These are phyloP conservation scores for Chlamydomonas sp. DNA, from an alignment of 139 green algal species.

Conservation along the genomic window DNA sequence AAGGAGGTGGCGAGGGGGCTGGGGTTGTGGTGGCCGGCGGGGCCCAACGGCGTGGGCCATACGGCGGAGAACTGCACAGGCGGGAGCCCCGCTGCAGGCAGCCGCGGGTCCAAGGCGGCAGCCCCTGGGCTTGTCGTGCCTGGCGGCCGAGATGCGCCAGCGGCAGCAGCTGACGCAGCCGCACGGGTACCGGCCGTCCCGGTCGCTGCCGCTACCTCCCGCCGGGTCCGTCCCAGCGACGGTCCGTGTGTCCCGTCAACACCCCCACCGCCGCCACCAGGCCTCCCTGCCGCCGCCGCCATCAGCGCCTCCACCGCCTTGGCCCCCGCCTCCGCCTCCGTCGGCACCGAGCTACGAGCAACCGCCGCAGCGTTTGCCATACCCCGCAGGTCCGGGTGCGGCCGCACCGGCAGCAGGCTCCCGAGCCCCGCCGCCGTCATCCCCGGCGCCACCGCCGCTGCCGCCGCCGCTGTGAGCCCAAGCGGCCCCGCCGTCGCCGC, in stretches of 20 bases:
- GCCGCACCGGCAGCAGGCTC: too few relatives aligned
- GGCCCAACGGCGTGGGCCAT: conserved; percentile 18
- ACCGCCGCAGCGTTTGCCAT: neutral
- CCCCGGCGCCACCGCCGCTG: neutral
- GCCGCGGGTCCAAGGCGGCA: neutral
- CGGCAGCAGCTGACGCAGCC: neutral
- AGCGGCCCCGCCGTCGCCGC: too few relatives aligned
- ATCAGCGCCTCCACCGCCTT: conserved; percentile 4
- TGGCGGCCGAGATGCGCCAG: neutral
- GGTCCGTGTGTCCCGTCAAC: neutral
- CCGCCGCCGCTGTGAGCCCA: neutral
- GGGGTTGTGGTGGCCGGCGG: neutral
- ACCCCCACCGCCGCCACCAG: neutral
- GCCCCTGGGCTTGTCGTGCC: neutral
- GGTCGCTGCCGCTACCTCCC: too few relatives aligned
- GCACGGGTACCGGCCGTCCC: too few relatives aligned
- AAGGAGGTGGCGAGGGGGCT: neutral
- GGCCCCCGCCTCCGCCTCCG: too few relatives aligned
- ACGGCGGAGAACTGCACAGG: neutral
- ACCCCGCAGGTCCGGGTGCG: neutral
- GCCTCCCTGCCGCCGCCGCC: neutral
- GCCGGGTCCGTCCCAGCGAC: too few relatives aligned
- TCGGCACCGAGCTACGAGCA: too few relatives aligned
- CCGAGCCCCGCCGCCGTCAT: neutral
- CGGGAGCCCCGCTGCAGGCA: neutral